Evolutionary conservation across 202 grass and related monocot species (phyloP), one percentile per base, ranked within the genome.

Genomic region (Thinopyrum obtusiflorum): DNA sequence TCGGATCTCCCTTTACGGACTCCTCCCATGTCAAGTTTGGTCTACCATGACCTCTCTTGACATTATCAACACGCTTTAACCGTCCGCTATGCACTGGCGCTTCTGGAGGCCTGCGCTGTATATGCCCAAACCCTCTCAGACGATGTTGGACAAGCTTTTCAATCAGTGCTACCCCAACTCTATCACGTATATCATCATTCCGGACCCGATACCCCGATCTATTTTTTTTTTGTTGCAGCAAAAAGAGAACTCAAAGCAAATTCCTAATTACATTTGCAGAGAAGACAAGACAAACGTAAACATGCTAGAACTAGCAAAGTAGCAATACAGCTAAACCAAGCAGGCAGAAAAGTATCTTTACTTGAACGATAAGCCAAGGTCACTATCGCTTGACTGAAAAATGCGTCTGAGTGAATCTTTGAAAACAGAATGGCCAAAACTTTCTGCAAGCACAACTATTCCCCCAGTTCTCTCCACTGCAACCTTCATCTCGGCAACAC

Each of bases 361-460:
- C 95, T 98, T 98, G 76, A 98, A 98, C 68, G 87, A 94, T 87
- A 98, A 87, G 74, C 86, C 89, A 84, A 98, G 95, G 84, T 93
- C 92, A 84, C 89, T 81, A 66, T 98, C 95, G 11, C 87, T 86
- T 69, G 91, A 92, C 79, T 89, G 89, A 85, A 98, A 98, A 91
- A 98, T 90, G 67, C 75, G 89, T 69, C 80, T 88, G 65, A 98
- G 88, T 61, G 95, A 98, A 79, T 93, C 89, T 87, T 98, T 98
- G 35, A 98, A 98, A 84, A 98, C 91, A 83, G 92, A 89, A 85
- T 93, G 95, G 49, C 95, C 95, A 90, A 98, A 98, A 88, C 95
- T 98, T 87, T 98, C 95, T 73, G 95, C 88, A 73, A 98, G 89
- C 31, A 98, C 91, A 57, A 93, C 91, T 89, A 98, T 90, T 55